A percentile compares a stretch with the other conserved stretches of the same genome.
Conservation (phyloP, 495 filamentous ascomycete genomes). For the Pyrenula aspistea region DNA sequence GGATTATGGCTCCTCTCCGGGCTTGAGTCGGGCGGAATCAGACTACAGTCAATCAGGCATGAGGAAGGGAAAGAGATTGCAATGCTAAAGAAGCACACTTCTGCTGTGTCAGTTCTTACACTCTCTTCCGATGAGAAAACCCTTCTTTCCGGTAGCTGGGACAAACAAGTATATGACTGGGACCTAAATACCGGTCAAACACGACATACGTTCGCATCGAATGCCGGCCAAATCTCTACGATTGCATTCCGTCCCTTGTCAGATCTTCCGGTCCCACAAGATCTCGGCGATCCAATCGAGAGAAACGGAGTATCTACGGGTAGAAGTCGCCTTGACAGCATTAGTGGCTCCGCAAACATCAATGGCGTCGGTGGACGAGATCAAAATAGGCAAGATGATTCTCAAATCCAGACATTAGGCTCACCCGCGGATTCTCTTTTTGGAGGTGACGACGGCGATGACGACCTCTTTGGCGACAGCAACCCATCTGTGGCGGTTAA, state of each 20-base stretch:
- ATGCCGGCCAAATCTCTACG: constrained; percentile 73
- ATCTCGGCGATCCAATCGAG: constrained; percentile 44
- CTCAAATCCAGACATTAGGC: constrained; percentile 28
- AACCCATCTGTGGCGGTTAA: constrained; percentile 47
- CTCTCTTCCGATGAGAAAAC: constrained; percentile 77
- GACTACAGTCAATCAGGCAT: constrained; percentile 87
- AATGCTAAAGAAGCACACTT: constrained; percentile 71
- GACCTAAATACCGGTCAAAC: constrained; percentile 81
- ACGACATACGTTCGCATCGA: constrained; percentile 60
- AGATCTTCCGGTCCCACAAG: constrained; percentile 58
- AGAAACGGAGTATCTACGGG: constrained; percentile 57
- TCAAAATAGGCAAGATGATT: constrained; percentile 20
- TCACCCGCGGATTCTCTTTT: constrained; percentile 65
- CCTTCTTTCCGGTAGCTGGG: constrained; percentile 90
- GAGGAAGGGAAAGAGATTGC: constrained; percentile 84
- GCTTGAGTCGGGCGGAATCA: constrained; percentile 81
- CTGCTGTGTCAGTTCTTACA: constrained; percentile 79
- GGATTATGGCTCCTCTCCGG: constrained; percentile 86
- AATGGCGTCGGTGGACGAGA: constrained; percentile 34
- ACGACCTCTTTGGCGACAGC: constrained; percentile 67
- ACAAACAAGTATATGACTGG: constrained; percentile 89
- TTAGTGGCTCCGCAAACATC: constrained; percentile 21
- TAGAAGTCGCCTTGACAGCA: constrained; percentile 39
- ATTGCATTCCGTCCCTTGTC: constrained; percentile 77
- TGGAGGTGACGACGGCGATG: constrained; percentile 34